A percentile compares a stretch with the other conserved stretches of the same genome.
Evolutionary conservation across 345 rosid species (phyloP).

Genomic region (Acer yangbiense): DNA sequence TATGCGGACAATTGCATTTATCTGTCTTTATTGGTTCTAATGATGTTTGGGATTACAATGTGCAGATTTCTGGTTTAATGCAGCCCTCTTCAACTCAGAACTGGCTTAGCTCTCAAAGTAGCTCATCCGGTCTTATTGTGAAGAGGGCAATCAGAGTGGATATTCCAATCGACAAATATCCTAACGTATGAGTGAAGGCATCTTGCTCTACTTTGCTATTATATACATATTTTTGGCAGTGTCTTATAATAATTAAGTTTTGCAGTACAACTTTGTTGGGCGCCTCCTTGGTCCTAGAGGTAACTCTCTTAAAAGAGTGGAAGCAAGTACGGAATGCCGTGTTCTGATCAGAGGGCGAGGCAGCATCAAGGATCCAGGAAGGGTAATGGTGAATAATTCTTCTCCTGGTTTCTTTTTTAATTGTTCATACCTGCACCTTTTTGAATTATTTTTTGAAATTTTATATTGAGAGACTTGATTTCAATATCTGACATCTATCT

Average conservation of each 20-base stretch:
- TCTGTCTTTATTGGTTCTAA: constrained; percentile 29
- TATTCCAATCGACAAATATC: constrained; percentile 88
- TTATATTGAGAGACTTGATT: too few relatives aligned
- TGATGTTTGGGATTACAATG: constrained; percentile 27
- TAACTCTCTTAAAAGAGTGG: constrained; percentile 95
- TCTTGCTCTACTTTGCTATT: neutral
- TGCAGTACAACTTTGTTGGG: constrained; percentile 97
- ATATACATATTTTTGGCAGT: constrained; percentile 16
- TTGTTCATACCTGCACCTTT: constrained; percentile 6
- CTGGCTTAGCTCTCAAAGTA: constrained; percentile 76
- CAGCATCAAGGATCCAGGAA: constrained; percentile 84
- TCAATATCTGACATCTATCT: too few relatives aligned
- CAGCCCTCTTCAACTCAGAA: constrained; percentile 67
- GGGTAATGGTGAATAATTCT: constrained; percentile 44
- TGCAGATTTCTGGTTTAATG: constrained; percentile 69
- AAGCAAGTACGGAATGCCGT: constrained; percentile 92
- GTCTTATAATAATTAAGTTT: constrained; percentile 21
- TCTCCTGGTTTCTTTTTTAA: neutral
- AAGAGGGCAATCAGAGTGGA: constrained; percentile 89
- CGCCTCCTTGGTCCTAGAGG: constrained; percentile 99
- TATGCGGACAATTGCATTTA: neutral
- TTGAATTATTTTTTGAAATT: neutral
- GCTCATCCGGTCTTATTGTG: constrained; percentile 85
- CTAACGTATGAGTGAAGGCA: constrained; percentile 57
- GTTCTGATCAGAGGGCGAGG: constrained; percentile 95